Percentiles rank a stretch among this genome's conserved stretches.
These are phyloP conservation scores for Talaromyces stipitatus DNA, from an alignment of 495 filamentous ascomycete species.

Conservation along the genomic window DNA sequence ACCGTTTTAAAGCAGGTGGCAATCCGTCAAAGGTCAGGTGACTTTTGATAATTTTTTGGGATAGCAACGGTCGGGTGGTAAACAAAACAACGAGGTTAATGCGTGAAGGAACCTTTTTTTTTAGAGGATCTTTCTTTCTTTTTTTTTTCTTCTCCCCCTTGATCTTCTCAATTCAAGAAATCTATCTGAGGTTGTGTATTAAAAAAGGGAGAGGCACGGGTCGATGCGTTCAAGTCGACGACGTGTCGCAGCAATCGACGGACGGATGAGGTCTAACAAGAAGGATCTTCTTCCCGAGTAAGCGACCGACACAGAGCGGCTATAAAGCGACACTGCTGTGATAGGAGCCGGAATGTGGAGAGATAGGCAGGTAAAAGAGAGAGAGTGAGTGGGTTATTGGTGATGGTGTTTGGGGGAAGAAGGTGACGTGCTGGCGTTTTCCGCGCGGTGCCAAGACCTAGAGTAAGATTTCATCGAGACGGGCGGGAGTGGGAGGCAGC, in stretches of 20 bases:
- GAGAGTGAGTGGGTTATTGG: neutral
- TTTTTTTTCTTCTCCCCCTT: constrained; percentile 8
- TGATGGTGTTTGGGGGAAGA: constrained; percentile 16
- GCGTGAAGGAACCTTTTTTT: neutral
- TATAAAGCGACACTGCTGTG: neutral
- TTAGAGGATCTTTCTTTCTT: constrained; percentile 8
- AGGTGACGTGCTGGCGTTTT: constrained; percentile 20
- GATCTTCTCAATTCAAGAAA: neutral
- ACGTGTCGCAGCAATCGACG: neutral
- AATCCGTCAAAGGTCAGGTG: neutral
- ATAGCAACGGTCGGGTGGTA: neutral
- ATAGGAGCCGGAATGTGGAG: neutral
- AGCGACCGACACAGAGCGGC: neutral
- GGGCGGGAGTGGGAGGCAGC: constrained; percentile 35
- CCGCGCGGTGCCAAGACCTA: constrained; percentile 43
- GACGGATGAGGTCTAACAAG: neutral
- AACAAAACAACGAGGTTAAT: neutral
- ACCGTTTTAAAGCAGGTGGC: neutral
- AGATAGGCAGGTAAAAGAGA: neutral
- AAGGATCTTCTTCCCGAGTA: neutral
- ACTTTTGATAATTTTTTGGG: neutral
- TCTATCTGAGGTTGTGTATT: neutral
- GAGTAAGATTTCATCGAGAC: constrained; percentile 25
- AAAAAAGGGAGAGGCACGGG: neutral
- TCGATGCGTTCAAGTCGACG: neutral